phyloP scores from a whole-genome alignment of 1,284 basidiomycete genomes.

The Schizophyllum commune region DNA sequence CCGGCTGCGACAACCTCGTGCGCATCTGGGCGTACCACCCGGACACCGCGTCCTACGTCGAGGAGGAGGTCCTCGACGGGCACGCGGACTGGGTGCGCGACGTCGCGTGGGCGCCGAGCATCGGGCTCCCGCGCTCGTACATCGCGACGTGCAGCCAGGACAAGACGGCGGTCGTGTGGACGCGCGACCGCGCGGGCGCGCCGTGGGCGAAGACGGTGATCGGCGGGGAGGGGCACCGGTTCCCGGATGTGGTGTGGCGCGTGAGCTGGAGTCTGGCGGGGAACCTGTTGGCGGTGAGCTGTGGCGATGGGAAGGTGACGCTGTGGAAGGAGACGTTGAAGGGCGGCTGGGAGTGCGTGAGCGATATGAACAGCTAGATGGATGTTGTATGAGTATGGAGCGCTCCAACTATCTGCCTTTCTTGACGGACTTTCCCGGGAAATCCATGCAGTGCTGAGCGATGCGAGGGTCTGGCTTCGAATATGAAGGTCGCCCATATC shows the following conservation, averaged over 20 bases:
- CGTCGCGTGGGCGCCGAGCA: constrained; percentile 96
- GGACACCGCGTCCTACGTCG: constrained; percentile 76
- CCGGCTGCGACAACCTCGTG: constrained; percentile 94
- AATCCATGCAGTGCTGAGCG: too few relatives aligned
- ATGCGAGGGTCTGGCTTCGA: too few relatives aligned
- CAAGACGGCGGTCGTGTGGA: constrained; percentile 92
- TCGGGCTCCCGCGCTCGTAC: constrained; percentile 90
- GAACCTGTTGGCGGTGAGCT: constrained; percentile 94
- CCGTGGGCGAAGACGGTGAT: constrained; percentile 85
- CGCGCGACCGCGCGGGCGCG: constrained; percentile 71
- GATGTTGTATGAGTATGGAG: too few relatives aligned
- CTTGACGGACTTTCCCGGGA: too few relatives aligned
- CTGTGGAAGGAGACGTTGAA: constrained; percentile 98
- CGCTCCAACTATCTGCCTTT: too few relatives aligned
- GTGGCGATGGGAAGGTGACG: constrained; percentile 96
- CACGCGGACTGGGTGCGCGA: constrained; percentile 98
- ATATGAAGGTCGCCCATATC: too few relatives aligned
- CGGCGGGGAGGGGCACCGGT: constrained; percentile 54
- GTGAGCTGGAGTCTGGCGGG: constrained; percentile 97
- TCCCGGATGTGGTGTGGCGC: constrained; percentile 95
- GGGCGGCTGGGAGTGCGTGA: constrained; percentile 93
- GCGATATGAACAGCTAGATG: constrained; percentile 73
- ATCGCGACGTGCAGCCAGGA: constrained; percentile 96
- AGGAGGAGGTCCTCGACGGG: constrained; percentile 83
- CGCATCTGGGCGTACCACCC: constrained; percentile 89